A percentile compares a stretch with the other conserved stretches of the same genome.
phyloP scores from a whole-genome alignment of 2,329 filamentous ascomycete species.

The Hypoxylon sp. region DNA sequence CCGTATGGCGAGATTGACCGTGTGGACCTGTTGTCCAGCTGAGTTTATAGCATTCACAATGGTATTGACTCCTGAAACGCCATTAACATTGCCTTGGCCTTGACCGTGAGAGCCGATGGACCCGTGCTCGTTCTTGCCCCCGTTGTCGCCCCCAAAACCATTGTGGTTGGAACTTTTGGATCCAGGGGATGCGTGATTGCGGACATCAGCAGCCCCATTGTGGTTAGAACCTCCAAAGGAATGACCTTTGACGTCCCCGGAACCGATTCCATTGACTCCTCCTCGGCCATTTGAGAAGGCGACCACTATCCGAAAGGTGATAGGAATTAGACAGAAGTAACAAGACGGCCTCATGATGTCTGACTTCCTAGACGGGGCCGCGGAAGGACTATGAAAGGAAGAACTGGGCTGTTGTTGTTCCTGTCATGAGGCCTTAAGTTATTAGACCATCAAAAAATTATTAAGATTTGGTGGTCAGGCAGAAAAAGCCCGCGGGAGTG shows the following conservation, averaged over 20 bases:
- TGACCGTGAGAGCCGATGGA: conserved; percentile 6
- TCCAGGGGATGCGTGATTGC: conserved; percentile 1
- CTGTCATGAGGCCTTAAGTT: conserved; percentile 33
- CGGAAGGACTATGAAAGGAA: conserved; percentile 24
- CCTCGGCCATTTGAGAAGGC: conserved; percentile 23
- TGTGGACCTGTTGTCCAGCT: conserved; percentile 28
- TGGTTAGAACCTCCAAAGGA: conserved; percentile 16
- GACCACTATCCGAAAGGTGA: conserved; percentile 12
- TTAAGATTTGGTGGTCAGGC: conserved; percentile 4
- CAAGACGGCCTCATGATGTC: conserved; percentile 34
- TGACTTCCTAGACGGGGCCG: conserved; percentile 17
- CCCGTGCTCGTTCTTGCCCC: conserved; percentile 1
- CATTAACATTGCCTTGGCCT: conserved; percentile 20
- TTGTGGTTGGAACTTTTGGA: conserved; percentile 6
- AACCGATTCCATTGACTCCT: conserved; percentile 16
- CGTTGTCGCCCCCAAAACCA: neutral
- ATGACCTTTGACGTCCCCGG: neutral
- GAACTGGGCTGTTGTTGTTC: conserved; percentile 17
- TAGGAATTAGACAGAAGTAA: conserved; percentile 21
- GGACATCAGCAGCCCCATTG: conserved; percentile 1
- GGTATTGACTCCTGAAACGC: conserved; percentile 22
- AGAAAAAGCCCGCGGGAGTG: conserved; percentile 14
- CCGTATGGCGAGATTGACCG: conserved; percentile 28
- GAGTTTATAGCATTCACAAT: conserved; percentile 35
- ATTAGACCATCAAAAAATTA: conserved; percentile 12